Conservation (phyloP, 345 rosid species). For the Chamaenerion angustifolium region DNA sequence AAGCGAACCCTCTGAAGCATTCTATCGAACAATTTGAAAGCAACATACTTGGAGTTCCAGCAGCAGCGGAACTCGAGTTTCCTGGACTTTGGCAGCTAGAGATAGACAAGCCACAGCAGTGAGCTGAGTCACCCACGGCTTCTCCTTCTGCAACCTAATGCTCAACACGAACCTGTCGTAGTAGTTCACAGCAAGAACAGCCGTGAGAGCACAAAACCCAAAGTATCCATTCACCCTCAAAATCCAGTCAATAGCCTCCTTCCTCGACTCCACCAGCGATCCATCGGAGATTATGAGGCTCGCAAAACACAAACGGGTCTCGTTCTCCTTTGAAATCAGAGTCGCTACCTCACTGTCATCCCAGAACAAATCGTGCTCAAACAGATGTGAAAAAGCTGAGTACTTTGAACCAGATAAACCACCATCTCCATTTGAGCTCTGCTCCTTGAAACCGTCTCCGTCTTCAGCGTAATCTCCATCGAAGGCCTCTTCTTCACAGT, state of each 20-base stretch:
- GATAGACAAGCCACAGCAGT: constrained; percentile 11
- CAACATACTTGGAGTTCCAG: constrained; percentile 6
- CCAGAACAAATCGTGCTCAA: not conserved
- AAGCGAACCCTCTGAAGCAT: not conserved
- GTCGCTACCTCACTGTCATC: not conserved
- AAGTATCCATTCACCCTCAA: not conserved
- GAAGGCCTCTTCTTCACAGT: constrained; percentile 5
- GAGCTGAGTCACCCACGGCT: constrained; percentile 10
- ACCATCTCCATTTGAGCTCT: not conserved
- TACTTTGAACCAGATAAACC: not conserved
- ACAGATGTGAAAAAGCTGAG: constrained; percentile 1
- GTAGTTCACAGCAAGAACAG: constrained; percentile 7
- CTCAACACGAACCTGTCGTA: constrained; percentile 3
- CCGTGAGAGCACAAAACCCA: constrained; percentile 5
- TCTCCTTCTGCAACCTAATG: not conserved
- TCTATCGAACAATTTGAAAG: not conserved
- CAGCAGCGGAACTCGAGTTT: constrained; percentile 6
- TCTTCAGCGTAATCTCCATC: constrained; percentile 2
- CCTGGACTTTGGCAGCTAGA: constrained; percentile 11
- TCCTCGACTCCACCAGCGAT: constrained; percentile 1
- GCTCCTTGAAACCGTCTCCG: not conserved
- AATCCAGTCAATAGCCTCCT: constrained; percentile 4
- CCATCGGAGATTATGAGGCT: constrained; percentile 1
- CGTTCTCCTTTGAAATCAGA: constrained; percentile 4
- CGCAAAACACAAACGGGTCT: constrained; percentile 3